Evolutionary conservation across 495 filamentous ascomycete genomes (phyloP).

Genomic region (Aspergillus funiculosus): DNA sequence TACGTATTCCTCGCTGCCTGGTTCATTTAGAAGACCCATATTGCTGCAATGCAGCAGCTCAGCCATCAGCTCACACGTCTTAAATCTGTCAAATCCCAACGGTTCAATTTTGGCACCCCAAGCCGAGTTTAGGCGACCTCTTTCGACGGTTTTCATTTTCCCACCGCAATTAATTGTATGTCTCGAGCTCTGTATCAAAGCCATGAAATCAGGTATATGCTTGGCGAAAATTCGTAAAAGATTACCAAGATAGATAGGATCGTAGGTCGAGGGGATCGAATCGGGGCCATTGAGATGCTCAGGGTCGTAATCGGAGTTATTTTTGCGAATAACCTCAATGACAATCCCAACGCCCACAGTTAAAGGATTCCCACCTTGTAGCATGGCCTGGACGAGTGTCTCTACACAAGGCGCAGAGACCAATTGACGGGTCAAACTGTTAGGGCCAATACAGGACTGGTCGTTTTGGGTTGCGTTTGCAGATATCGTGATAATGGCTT

Average conservation of each 20-base stretch:
- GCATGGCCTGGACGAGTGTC: slow-evolving; percentile 81
- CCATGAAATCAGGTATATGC: slow-evolving; percentile 94
- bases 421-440: slow-evolving; percentile 90
- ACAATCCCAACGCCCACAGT: slow-evolving; percentile 97
- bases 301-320: slow-evolving; percentile 98
- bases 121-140: slow-evolving; percentile 68
- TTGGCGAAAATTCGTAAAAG: slow-evolving; percentile 87
- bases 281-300: slow-evolving; percentile 75
- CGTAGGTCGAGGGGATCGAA: slow-evolving; percentile 69
- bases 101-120: slow-evolving; percentile 92
- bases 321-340: slow-evolving; percentile 98
- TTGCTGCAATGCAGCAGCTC: slow-evolving; percentile 98
- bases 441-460: slow-evolving; percentile 94
- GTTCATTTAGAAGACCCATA: slow-evolving; percentile 93
- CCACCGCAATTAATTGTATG: slow-evolving; percentile 56
- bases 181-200: slow-evolving; percentile 64
- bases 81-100: slow-evolving; percentile 95
- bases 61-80: slow-evolving; percentile 98
- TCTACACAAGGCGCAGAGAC: slow-evolving; percentile 84
- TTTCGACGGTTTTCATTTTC: slow-evolving; percentile 52
- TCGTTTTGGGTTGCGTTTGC: slow-evolving; percentile 97
- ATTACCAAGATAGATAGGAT: slow-evolving; percentile 94
- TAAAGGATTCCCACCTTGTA: slow-evolving; percentile 85
- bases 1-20: slow-evolving; percentile 84
- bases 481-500: slow-evolving; percentile 98